Percentiles rank a stretch among this genome's conserved stretches.
Evolutionary conservation across 208 protist species (phyloP).

Genomic region (Trypanosoma mega): DNA sequence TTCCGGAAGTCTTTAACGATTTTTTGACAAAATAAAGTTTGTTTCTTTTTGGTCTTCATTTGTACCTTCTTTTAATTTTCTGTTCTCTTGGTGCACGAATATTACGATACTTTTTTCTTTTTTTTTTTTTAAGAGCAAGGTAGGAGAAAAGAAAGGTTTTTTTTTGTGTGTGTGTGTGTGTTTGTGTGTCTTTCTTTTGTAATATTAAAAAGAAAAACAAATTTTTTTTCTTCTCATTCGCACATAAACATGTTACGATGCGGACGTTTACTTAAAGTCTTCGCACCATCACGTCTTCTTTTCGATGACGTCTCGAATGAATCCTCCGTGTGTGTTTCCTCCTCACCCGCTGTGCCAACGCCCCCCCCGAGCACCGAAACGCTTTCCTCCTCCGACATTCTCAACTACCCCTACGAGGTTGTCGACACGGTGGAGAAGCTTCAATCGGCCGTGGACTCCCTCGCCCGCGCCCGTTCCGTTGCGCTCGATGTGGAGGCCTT

Average conservation of each 20-base stretch:
- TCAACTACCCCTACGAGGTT: conserved; percentile 68
- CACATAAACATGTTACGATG: conserved; percentile 18
- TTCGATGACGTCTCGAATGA: not conserved
- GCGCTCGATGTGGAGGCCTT: conserved; percentile 88
- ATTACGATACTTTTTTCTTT: not conserved
- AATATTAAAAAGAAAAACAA: no score
- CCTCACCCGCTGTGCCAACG: not conserved
- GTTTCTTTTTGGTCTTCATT: not conserved
- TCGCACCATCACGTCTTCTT: conserved; percentile 4
- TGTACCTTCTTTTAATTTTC: not conserved
- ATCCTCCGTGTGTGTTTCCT: not conserved
- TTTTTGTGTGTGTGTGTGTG: not conserved
- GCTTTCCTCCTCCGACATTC: conserved; percentile 21
- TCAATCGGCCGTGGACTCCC: conserved; percentile 28
- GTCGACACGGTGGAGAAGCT: conserved; percentile 53
- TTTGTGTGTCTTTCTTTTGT: not conserved
- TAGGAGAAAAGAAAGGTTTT: not conserved
- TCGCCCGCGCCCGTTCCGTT: conserved; percentile 42
- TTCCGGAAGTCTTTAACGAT: not conserved
- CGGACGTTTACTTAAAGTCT: conserved; percentile 1
- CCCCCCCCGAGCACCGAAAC: no score
- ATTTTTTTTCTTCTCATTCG: no score
- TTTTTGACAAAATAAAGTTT: not conserved
- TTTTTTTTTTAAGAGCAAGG: not conserved
- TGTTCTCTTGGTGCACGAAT: no score